These are phyloP conservation scores for Podospora pseudocomata DNA, from an alignment of 495 filamentous ascomycete species.

Conservation along the genomic window DNA sequence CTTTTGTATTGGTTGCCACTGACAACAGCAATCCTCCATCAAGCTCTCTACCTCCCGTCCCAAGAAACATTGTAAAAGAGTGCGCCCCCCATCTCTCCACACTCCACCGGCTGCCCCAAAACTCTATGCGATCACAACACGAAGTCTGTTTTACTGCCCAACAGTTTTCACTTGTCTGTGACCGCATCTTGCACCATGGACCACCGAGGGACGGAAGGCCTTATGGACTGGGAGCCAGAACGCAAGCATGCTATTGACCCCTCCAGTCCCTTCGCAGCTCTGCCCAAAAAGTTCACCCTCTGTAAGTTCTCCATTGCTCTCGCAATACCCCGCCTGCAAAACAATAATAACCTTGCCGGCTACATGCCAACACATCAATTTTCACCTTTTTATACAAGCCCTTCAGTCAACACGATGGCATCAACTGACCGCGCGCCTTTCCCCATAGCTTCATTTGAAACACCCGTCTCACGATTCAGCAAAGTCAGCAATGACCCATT, in stretches of 20 bases:
- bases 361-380: not conserved
- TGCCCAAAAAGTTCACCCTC: slow-evolving; percentile 25
- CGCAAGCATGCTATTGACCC: slow-evolving; percentile 42
- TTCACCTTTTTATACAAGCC: not conserved
- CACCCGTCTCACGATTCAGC: slow-evolving; percentile 23
- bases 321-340: not conserved
- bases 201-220: slow-evolving; percentile 42
- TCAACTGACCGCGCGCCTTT: slow-evolving; percentile 14
- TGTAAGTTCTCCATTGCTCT: slow-evolving; percentile 20
- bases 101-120: not conserved
- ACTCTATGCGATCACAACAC: not conserved
- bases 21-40: slow-evolving; percentile 19
- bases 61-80: not conserved
- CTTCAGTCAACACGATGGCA: not conserved
- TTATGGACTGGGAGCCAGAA: slow-evolving; percentile 53
- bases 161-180: not conserved
- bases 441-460: slow-evolving; percentile 28
- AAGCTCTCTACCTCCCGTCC: slow-evolving; percentile 6
- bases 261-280: slow-evolving; percentile 45
- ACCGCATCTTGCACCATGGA: slow-evolving; percentile 31
- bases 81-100: not conserved
- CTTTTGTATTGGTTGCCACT: slow-evolving; percentile 25
- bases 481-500: slow-evolving; percentile 32
- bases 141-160: not conserved
- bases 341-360: not conserved